Conservation (phyloP, 192 early-diverging fungal genomes). For the Umbelopsis ramanniana region DNA sequence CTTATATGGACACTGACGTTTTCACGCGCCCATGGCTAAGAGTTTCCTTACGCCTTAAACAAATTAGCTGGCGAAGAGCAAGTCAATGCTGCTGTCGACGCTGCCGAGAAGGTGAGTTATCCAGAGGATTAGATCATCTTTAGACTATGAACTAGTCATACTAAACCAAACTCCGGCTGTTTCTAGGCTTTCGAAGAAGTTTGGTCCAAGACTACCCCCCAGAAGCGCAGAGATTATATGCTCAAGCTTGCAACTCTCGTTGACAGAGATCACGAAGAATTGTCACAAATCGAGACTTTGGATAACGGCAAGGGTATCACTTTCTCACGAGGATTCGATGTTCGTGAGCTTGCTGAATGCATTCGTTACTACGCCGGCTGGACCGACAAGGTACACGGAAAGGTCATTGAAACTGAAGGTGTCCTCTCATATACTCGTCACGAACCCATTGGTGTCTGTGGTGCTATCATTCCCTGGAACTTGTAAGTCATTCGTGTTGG, state of each 20-base stretch:
- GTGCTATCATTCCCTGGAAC: slow-evolving; percentile 81
- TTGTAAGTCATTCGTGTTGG: slow-evolving; percentile 27
- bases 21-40: no score
- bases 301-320: slow-evolving; percentile 81
- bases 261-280: slow-evolving; percentile 48
- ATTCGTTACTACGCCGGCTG: slow-evolving; percentile 81
- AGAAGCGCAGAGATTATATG: slow-evolving; percentile 58
- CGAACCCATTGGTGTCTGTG: slow-evolving; percentile 75
- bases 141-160: no score
- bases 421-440: slow-evolving; percentile 58
- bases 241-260: slow-evolving; percentile 62
- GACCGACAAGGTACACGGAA: slow-evolving; percentile 64
- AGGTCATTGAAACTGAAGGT: slow-evolving; percentile 53
- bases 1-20: slow-evolving; percentile 17
- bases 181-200: slow-evolving; percentile 45
- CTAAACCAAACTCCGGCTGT: no score
- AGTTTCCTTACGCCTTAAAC: no score
- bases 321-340: slow-evolving; percentile 61
- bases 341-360: slow-evolving; percentile 60
- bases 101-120: slow-evolving; percentile 57
- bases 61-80: slow-evolving; percentile 54
- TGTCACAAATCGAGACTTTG: slow-evolving; percentile 66
- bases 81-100: slow-evolving; percentile 69
- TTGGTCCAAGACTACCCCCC: slow-evolving; percentile 57
- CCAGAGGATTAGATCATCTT: no score